Percentiles rank a stretch among this genome's conserved stretches.
These are phyloP conservation scores for Moniliophthora roreri DNA, from an alignment of 1,284 basidiomycete species.

Conservation along the genomic window DNA sequence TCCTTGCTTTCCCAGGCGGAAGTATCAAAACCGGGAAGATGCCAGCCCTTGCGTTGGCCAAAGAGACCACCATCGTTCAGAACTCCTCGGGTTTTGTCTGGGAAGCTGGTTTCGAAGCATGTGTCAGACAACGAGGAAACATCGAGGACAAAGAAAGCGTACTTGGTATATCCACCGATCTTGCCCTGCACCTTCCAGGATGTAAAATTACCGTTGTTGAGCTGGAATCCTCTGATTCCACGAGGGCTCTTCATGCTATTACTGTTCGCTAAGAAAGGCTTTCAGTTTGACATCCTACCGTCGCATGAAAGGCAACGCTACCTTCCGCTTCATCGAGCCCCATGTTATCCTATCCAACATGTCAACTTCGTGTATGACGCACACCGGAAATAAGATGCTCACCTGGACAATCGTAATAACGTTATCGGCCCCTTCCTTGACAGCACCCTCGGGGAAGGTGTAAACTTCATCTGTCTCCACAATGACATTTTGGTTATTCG, in stretches of 20 bases:
- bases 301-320: neutral
- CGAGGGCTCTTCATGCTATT: conserved; percentile 65
- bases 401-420: conserved; percentile 77
- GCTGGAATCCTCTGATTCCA: conserved; percentile 71
- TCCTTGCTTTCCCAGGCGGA: conserved; percentile 57
- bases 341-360: conserved; percentile 65
- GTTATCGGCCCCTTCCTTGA: conserved; percentile 57
- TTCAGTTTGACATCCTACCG: neutral
- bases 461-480: conserved; percentile 67
- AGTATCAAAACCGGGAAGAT: conserved; percentile 72
- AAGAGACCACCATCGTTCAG: conserved; percentile 82
- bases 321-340: conserved; percentile 66
- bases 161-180: conserved; percentile 72
- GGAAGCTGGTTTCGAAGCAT: conserved; percentile 43
- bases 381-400: conserved; percentile 13
- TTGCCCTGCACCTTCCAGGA: conserved; percentile 85
- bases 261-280: conserved; percentile 21
- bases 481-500: conserved; percentile 55
- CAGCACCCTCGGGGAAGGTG: conserved; percentile 54
- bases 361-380: neutral
- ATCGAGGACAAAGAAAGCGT: conserved; percentile 23
- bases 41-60: conserved; percentile 80
- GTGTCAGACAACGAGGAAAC: neutral
- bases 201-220: conserved; percentile 58
- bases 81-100: conserved; percentile 51